Base-by-base conservation (phyloP, 164 flowering plant species). In the Nelumbo lutea region DNA sequence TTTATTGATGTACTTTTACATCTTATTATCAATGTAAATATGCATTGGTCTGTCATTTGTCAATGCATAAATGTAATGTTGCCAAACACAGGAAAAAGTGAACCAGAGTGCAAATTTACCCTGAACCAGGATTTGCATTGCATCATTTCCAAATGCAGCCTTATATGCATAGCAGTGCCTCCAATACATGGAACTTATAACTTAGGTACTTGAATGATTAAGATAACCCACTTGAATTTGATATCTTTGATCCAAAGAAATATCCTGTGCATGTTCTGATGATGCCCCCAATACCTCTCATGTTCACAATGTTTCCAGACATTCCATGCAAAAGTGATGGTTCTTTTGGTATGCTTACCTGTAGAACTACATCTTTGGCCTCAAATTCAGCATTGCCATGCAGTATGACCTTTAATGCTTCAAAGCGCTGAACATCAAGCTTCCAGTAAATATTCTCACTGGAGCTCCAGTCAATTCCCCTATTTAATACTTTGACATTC, bases 321-420 rank as follows among this genome's bases (percentile, higher is more conserved):
- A 44, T 10, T 13, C 51, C 39, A 62, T 44, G 14, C 0, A 59
- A 6, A 59, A 3, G 43, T 59, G 42, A 9, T 61, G 13, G 7
- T 42, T 7, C 11, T 6, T 8, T 61, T 61, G 8, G 5, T 47
- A 15, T 50, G 65, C 71, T 58, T 43, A 90, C 96, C 96, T 90
- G 80, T 69, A 95, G 40, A 42, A 74, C 78, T 40, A 92, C 96
- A 79, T 92, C 82, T 13, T 56, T 78, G 41, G 97, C 98, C 79
- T 92, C 98, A 82, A 95, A 92, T 82, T 95, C 98, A 39, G 97
- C 96, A 88, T 95, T 95, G 75, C 98, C 98, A 83, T 88, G 93
- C 72, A 95, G 83, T 55, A 85, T 76, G 70, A 92, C 70, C 76
- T 86, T 86, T n/a, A 84, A 70, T 50, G 82, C 79, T 79, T 90